A percentile compares a stretch with the other conserved stretches of the same genome.
phyloP scores from a whole-genome alignment of 2,329 filamentous ascomycete genomes.

The Trichoderma sp. region DNA sequence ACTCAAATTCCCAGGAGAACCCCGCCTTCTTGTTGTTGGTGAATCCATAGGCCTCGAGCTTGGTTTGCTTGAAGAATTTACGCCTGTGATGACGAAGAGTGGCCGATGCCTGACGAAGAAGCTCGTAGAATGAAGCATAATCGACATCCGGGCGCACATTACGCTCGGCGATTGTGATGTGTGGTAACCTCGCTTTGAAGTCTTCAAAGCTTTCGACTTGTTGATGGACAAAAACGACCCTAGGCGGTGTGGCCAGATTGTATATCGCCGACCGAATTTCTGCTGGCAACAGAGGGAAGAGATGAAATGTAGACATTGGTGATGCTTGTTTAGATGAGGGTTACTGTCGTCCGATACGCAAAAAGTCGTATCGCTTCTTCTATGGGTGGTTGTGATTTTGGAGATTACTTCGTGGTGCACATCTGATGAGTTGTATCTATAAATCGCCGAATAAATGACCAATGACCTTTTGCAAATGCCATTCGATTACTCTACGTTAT shows the following conservation, averaged over 20 bases:
- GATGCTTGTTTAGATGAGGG: not conserved
- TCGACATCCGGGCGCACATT: not conserved
- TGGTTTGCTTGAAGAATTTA: not conserved
- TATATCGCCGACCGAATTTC: not conserved
- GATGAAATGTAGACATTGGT: not conserved
- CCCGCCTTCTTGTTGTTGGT: not conserved
- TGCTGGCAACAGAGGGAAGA: not conserved
- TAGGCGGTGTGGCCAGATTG: not conserved
- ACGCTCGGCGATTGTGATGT: not conserved
- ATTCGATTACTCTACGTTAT: not conserved
- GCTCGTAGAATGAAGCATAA: not conserved
- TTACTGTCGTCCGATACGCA: not conserved
- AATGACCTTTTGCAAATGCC: not conserved
- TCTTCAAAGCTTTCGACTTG: not conserved
- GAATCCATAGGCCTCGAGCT: not conserved
- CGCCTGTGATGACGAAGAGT: not conserved
- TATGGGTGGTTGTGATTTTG: not conserved
- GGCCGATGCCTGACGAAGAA: not conserved
- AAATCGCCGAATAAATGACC: not conserved
- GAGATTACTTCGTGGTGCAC: not conserved
- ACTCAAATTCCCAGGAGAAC: not conserved
- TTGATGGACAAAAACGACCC: not conserved
- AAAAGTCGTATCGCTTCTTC: not conserved
- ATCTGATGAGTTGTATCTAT: not conserved
- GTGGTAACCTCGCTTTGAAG: not conserved